Base-by-base conservation (phyloP, 306 rosid genomes). In the Malus asiatica region DNA sequence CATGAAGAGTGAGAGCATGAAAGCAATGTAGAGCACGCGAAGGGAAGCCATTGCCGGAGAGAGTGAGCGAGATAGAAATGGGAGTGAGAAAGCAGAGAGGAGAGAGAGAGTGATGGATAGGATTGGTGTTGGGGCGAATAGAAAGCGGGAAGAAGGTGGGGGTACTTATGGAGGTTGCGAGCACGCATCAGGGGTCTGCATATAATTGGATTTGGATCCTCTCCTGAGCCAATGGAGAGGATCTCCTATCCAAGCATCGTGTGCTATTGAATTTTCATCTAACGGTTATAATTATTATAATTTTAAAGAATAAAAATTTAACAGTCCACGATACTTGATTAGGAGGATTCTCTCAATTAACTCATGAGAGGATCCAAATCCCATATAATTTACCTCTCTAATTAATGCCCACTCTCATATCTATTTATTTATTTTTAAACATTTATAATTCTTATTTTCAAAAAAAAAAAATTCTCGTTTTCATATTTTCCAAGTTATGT, bases 141-240 rank as follows among this genome's bases (percentile, higher is more conserved):
- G 88, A 70, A 72, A 82, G 79, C 71, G 77, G 48, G 83, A 45
- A 62, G 88, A 72, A 61, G 88, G 67, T 20, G 70, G 73, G 93
- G 92, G 93, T 93, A 93, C 88, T 91, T 93, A 91, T 83, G 87
- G 93, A 77, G 81, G 51, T 23, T 68, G 42, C 60, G 85, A 44
- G 51, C 42, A 35, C 48, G 77, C 62, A 55, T 12, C 76, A 76
- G 82, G 70, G 71, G 30, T 58, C 64, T 45, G 48, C 60, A 74
- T 29, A 72, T 78, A 30, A 27, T 27, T 27, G 27, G 27, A 27
- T 27, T 27, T 27, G 27, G 27, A 27, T 27, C 27, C 27, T 27
- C 27, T 27, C 27, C 27, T 27, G 27, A 27, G 27, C 27, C 27
- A 27, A 27, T 1, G 27, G 27, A 27, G 2, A 27, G 27, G 27